Conservation (phyloP, 2,329 filamentous ascomycete species). For the Exophiala mesophila region DNA sequence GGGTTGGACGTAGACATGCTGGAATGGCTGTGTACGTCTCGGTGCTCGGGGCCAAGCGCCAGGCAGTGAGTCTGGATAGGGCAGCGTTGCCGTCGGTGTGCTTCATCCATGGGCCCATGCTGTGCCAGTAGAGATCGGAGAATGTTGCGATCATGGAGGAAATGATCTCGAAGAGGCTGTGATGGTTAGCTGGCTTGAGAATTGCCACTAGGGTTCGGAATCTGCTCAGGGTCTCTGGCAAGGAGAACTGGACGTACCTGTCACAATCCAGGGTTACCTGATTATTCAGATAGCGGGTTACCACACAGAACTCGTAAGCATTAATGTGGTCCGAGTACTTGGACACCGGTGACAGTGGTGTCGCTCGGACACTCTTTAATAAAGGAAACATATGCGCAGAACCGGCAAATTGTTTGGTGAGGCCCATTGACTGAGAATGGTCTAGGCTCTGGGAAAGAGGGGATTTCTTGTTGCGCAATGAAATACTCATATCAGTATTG, state of each 20-base stretch:
- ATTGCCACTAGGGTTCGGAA: neutral
- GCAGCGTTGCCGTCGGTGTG: slow-evolving; percentile 13
- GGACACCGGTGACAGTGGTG: slow-evolving; percentile 7
- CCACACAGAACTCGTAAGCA: slow-evolving; percentile 14
- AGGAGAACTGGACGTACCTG: slow-evolving; percentile 10
- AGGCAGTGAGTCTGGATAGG: slow-evolving; percentile 10
- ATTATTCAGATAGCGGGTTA: slow-evolving; percentile 5
- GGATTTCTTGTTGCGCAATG: neutral
- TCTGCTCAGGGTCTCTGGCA: neutral
- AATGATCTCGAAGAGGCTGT: slow-evolving; percentile 1
- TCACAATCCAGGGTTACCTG: slow-evolving; percentile 1
- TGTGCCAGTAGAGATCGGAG: slow-evolving; percentile 9
- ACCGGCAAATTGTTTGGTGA: neutral
- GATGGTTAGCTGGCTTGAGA: neutral
- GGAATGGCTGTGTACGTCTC: slow-evolving; percentile 9
- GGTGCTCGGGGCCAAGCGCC: slow-evolving; percentile 9
- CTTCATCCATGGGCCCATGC: slow-evolving; percentile 15
- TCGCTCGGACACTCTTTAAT: slow-evolving; percentile 5
- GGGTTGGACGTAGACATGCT: slow-evolving; percentile 8
- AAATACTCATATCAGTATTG: neutral
- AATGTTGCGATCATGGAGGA: slow-evolving; percentile 11
- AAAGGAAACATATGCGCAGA: slow-evolving; percentile 1
- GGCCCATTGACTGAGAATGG: neutral
- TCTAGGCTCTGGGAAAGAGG: neutral
- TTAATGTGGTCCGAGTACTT: slow-evolving; percentile 16